A percentile compares a stretch with the other conserved stretches of the same genome.
phyloP scores from a whole-genome alignment of 257 asterid genomes.

The Rauvolfia tetraphylla region DNA sequence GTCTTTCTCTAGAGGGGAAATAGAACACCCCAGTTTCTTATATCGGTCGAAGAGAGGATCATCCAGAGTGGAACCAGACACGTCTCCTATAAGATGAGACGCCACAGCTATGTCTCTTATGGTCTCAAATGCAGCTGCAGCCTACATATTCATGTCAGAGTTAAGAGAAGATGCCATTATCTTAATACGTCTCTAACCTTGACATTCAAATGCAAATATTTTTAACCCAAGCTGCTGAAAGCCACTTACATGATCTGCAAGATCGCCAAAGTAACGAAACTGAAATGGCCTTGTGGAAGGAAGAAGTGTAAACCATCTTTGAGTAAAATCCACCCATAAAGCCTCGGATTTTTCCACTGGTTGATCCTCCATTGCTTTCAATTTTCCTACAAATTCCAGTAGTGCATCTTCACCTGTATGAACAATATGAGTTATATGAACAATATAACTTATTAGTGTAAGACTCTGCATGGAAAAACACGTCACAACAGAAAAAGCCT shows the following conservation, averaged over 20 bases:
- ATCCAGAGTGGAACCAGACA: slow-evolving; percentile 63
- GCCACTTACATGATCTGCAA: slow-evolving; percentile 70
- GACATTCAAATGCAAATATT: not conserved
- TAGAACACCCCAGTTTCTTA: slow-evolving; percentile 61
- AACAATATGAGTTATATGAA: not conserved
- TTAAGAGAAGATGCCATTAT: not conserved
- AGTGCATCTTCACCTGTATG: slow-evolving; percentile 60
- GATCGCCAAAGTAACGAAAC: slow-evolving; percentile 45
- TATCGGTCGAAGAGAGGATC: slow-evolving; percentile 79
- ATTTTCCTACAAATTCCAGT: slow-evolving; percentile 32
- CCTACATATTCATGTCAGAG: slow-evolving; percentile 38
- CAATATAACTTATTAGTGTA: not conserved
- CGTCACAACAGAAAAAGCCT: not conserved
- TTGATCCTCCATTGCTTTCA: slow-evolving; percentile 16
- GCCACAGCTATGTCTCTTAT: slow-evolving; percentile 73
- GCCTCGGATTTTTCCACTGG: slow-evolving; percentile 34
- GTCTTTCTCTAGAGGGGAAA: slow-evolving; percentile 48
- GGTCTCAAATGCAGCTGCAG: slow-evolving; percentile 63
- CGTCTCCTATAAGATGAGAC: slow-evolving; percentile 72
- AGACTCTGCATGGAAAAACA: too few relatives aligned
- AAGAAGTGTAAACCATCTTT: slow-evolving; percentile 66
- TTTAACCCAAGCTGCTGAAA: not conserved
- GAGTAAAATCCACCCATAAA: slow-evolving; percentile 62
- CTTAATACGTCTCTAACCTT: too few relatives aligned
- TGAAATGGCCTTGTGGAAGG: slow-evolving; percentile 65